Evolutionary conservation across 2,329 filamentous ascomycete genomes (phyloP).

Genomic region (Talaromyces amestolkiae): DNA sequence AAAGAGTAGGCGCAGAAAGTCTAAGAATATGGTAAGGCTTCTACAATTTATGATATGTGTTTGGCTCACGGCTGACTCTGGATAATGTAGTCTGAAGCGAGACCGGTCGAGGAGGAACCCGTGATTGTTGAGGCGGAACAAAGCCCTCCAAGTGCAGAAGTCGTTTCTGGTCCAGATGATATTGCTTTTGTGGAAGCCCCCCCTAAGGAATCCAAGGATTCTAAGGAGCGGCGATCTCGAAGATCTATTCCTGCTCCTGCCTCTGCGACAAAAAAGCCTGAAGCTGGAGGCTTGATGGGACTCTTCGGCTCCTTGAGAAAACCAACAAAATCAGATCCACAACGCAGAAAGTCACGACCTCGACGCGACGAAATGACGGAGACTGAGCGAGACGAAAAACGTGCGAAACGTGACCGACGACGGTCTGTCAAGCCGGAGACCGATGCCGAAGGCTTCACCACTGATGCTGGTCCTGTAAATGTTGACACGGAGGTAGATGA

Average conservation of each 20-base stretch:
- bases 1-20: slow-evolving; percentile 19
- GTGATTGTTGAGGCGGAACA: slow-evolving; percentile 54
- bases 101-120: slow-evolving; percentile 45
- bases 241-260: slow-evolving; percentile 56
- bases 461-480: slow-evolving; percentile 41
- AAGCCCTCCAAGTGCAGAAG: slow-evolving; percentile 45
- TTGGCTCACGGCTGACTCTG: neutral
- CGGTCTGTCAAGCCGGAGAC: slow-evolving; percentile 48
- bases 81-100: slow-evolving; percentile 12
- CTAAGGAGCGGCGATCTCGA: slow-evolving; percentile 53
- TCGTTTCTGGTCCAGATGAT: slow-evolving; percentile 50
- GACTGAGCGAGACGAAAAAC: slow-evolving; percentile 36
- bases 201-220: slow-evolving; percentile 22
- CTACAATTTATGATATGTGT: neutral
- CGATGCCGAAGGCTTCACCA: slow-evolving; percentile 48
- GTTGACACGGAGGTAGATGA: slow-evolving; percentile 44
- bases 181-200: slow-evolving; percentile 52
- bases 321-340: slow-evolving; percentile 32
- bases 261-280: slow-evolving; percentile 56
- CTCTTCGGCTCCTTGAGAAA: slow-evolving; percentile 56
- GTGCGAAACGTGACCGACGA: slow-evolving; percentile 35
- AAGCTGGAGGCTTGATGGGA: slow-evolving; percentile 55
- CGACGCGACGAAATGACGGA: slow-evolving; percentile 39
- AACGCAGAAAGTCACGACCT: slow-evolving; percentile 38
- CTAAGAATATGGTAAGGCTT: slow-evolving; percentile 17